These are phyloP conservation scores for Saccharomyces pastorianus DNA, from an alignment of 1,139 yeast species.

Conservation along the genomic window DNA sequence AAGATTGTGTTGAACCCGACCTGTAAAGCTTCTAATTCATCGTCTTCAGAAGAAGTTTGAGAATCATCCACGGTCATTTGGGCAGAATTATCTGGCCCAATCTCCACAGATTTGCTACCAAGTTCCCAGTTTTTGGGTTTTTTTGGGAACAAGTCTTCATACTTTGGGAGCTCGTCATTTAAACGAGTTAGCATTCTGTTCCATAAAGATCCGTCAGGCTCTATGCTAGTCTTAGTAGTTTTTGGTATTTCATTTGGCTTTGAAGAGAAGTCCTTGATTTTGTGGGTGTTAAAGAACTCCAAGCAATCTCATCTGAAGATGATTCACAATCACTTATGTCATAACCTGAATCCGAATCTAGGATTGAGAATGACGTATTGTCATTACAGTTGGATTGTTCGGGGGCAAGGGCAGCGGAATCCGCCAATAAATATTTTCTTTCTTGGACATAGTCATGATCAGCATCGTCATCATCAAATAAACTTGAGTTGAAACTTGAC, in stretches of 20 bases:
- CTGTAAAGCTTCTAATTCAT: conserved; percentile 44
- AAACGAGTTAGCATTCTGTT: conserved; percentile 55
- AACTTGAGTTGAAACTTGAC: conserved; percentile 51
- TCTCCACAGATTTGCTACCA: not conserved
- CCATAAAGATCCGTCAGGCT: conserved; percentile 41
- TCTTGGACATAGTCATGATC: not conserved
- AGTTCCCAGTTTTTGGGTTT: not conserved
- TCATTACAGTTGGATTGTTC: conserved; percentile 25
- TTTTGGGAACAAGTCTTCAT: conserved; percentile 73
- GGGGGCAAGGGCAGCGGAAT: conserved; percentile 23
- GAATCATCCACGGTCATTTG: conserved; percentile 14
- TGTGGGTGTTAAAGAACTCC: not conserved
- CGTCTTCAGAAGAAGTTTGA: conserved; percentile 26
- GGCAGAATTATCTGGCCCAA: conserved; percentile 2
- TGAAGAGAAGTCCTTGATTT: not conserved
- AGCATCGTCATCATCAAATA: conserved; percentile 37
- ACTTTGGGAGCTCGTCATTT: conserved; percentile 57
- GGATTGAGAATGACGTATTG: conserved; percentile 14
- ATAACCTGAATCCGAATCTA: not conserved
- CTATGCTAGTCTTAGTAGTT: conserved; percentile 12
- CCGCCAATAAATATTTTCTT: not conserved
- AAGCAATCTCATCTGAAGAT: not conserved
- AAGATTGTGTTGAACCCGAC: conserved; percentile 48
- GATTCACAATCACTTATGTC: not conserved
- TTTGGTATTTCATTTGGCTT: not conserved